phyloP scores from a whole-genome alignment of 129 eudicot species.

The Flaveria sonorensis region DNA sequence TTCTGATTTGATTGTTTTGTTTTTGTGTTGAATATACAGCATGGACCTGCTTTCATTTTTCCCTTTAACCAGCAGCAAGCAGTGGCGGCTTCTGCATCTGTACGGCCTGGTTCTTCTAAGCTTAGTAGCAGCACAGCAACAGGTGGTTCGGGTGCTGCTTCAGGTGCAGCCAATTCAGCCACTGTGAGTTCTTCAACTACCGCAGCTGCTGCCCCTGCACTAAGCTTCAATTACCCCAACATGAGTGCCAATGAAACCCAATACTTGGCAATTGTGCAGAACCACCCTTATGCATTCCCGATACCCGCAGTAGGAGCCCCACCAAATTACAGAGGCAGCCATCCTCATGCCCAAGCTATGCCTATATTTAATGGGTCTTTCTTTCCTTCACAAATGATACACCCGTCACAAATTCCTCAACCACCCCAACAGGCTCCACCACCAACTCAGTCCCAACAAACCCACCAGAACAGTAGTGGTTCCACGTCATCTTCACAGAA shows the following conservation, averaged over 20 bases:
- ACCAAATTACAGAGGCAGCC: conserved; percentile 65
- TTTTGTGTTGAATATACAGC: conserved; percentile 35
- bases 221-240: conserved; percentile 84
- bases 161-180: conserved; percentile 43
- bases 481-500: conserved; percentile 75
- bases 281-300: conserved; percentile 71
- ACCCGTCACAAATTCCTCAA: conserved; percentile 79
- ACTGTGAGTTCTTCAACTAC: conserved; percentile 42
- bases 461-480: conserved; percentile 64
- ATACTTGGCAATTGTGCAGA: conserved; percentile 76
- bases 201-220: conserved; percentile 44
- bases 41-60: conserved; percentile 85
- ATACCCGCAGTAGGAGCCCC: conserved; percentile 81
- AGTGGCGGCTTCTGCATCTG: conserved; percentile 66
- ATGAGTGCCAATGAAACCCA: conserved; percentile 77
- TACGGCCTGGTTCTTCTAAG: conserved; percentile 56
- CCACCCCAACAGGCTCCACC: conserved; percentile 42
- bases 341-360: conserved; percentile 68
- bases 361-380: conserved; percentile 77
- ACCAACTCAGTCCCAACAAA: conserved; percentile 50
- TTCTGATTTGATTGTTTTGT: neutral
- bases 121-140: conserved; percentile 35
- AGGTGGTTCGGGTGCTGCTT: conserved; percentile 40
- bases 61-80: conserved; percentile 92
- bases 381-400: conserved; percentile 84